Evolutionary conservation across 192 early-diverging fungal genomes (phyloP).

Genomic region (Umbelopsis ramanniana): DNA sequence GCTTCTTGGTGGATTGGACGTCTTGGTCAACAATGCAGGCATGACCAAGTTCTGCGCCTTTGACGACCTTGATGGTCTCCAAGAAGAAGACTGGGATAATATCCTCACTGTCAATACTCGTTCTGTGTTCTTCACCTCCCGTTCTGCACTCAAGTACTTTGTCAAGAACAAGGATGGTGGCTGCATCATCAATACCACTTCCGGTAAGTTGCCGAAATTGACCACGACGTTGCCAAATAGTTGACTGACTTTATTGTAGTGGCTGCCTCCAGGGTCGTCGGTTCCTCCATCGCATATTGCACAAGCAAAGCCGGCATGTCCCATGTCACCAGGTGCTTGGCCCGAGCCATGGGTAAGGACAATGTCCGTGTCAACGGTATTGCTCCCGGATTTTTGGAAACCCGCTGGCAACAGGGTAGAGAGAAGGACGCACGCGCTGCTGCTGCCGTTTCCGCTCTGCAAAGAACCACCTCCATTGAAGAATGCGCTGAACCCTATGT

Average conservation of each 20-base stretch:
- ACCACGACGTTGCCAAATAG: no score
- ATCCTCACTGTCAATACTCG: constrained; percentile 21
- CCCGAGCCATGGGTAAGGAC: constrained; percentile 10
- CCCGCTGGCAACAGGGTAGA: constrained; percentile 19
- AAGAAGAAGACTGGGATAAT: constrained; percentile 26
- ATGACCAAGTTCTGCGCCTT: constrained; percentile 23
- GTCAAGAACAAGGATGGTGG: constrained; percentile 25
- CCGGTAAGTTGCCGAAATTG: not conserved
- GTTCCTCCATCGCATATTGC: constrained; percentile 26
- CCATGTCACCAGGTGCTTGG: constrained; percentile 21
- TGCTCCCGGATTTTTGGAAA: constrained; percentile 27
- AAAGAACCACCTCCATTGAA: constrained; percentile 18
- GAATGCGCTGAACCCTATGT: constrained; percentile 25
- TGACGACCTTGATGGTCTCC: constrained; percentile 14
- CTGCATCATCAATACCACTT: constrained; percentile 25
- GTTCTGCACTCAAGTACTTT: constrained; percentile 24
- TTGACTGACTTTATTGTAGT: not conserved
- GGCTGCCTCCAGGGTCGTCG: not conserved
- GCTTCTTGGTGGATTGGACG: constrained; percentile 14
- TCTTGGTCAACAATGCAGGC: constrained; percentile 31
- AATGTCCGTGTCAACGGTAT: constrained; percentile 26
- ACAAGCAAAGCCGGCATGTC: constrained; percentile 26
- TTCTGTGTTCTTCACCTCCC: constrained; percentile 22
- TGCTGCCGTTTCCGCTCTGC: not conserved
- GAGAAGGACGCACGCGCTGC: constrained; percentile 1